A percentile compares a stretch with the other conserved stretches of the same genome.
phyloP scores from a whole-genome alignment of 1,284 basidiomycete genomes.

The Xerocomus minutiporus region DNA sequence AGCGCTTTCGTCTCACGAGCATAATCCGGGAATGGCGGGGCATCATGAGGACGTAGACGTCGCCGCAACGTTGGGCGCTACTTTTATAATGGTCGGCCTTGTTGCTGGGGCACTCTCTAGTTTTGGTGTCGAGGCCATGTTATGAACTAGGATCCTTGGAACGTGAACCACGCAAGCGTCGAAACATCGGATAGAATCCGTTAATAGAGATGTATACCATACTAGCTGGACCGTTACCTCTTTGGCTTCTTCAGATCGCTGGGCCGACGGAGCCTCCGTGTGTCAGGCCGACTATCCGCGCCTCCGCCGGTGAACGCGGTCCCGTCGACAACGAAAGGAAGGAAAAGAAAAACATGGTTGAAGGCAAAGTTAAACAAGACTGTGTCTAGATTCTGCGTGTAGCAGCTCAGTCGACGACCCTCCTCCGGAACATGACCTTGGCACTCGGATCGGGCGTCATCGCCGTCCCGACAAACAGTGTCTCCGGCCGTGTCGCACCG shows the following conservation, averaged over 20 bases:
- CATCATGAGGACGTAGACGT: background rate
- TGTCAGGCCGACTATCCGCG: no score
- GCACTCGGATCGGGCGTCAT: background rate
- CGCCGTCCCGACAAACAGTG: background rate
- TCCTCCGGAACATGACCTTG: background rate
- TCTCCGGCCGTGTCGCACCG: constrained; percentile 23
- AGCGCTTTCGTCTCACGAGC: background rate
- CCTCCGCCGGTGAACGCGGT: no score
- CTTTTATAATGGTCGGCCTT: no score
- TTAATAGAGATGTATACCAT: no score
- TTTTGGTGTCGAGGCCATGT: background rate
- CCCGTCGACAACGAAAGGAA: background rate
- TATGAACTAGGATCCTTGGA: background rate
- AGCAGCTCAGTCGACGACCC: background rate
- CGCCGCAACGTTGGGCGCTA: background rate
- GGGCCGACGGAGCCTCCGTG: no score
- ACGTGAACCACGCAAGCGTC: background rate
- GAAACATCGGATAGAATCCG: no score
- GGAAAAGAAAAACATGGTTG: no score
- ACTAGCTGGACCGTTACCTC: no score
- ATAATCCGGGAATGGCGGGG: background rate
- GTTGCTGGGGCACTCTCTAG: background rate
- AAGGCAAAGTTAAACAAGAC: background rate
- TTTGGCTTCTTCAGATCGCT: no score
- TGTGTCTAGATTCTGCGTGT: background rate